Base-by-base conservation (phyloP, 768 basidiomycete species). In the Scleroderma bovista region DNA sequence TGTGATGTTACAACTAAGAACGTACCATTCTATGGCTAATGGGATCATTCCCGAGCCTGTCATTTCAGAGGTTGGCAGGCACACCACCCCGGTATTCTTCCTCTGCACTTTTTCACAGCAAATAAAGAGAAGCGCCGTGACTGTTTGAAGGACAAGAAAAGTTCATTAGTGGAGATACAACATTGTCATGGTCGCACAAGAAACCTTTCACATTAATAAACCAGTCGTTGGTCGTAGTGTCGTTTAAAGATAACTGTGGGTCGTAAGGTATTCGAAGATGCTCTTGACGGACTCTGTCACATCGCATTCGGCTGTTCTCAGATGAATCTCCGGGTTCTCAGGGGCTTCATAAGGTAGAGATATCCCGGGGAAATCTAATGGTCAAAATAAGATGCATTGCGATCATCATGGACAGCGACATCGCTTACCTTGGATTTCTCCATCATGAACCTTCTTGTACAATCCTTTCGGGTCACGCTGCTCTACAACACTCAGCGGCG, bases 291-390 rank as follows among this genome's bases (percentile, higher is more conserved):
- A 85, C 49, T 85, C 81, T 20, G 76, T 73, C 29, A 98, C 86
- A 58, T 86, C 80, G 22, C 75, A 76, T 66, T 93, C 77, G 62
- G 88, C 79, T 2, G 95, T 98, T 63, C 79, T 84, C 68, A 99
- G 87, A 72, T 94, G 93, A 52, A 99, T 80, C 69, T 98, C 96
- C 38, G 96, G 86, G 12, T 70, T 70, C 49, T 75, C 74, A 16
- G 96, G 96, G 5, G 83, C 80, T 69, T 98, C 95, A 67, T 98
- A 97, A 16, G 96, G 96, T 6, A 96, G 92, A 19, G 93, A 94
- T 65, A 98, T 87, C 7, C 96, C 96, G 42, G 96, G 98, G 71
- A 99, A 99, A 49, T 98, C 96, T 98, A 61, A 41, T 16, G 29
- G 47, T 23, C 13, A 29, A 13, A 41, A 13, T 41, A 29, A 9